Percentiles rank a stretch among this genome's conserved stretches.
These are phyloP conservation scores for Mycena pura DNA, from an alignment of 768 basidiomycete genomes.

Conservation along the genomic window DNA sequence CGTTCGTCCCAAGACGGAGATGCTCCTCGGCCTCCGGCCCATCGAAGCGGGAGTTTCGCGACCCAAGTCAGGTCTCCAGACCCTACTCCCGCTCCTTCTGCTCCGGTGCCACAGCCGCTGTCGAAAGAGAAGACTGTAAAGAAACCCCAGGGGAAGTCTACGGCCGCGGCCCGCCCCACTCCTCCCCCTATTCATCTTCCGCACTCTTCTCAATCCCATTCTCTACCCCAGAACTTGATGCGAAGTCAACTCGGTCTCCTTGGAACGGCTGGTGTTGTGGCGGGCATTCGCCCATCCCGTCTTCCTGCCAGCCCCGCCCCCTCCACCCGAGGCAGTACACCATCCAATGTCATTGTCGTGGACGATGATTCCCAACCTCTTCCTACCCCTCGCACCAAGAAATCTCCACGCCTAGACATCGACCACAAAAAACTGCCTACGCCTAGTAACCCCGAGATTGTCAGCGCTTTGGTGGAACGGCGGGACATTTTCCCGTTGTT, in stretches of 20 bases:
- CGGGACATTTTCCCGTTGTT: conserved; percentile 74
- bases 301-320: conserved; percentile 46
- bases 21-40: conserved; percentile 49
- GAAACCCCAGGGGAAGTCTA: conserved; percentile 35
- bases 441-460: conserved; percentile 64
- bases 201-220: conserved; percentile 61
- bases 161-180: conserved; percentile 53
- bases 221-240: conserved; percentile 70
- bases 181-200: conserved; percentile 68
- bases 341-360: conserved; percentile 73
- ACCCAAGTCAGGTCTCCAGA: conserved; percentile 15
- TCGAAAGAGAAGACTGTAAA: conserved; percentile 44
- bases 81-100: conserved; percentile 25
- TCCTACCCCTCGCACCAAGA: conserved; percentile 14
- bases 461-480: conserved; percentile 64
- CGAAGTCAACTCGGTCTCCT: conserved; percentile 77
- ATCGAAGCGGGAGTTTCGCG: conserved; percentile 15
- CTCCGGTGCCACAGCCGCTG: conserved; percentile 26
- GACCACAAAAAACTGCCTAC: conserved; percentile 54
- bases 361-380: conserved; percentile 52
- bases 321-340: conserved; percentile 57
- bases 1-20: conserved; percentile 31
- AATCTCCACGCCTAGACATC: conserved; percentile 14
- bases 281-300: conserved; percentile 64
- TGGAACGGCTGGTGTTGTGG: conserved; percentile 75